Percentiles rank a stretch among this genome's conserved stretches.
phyloP scores from a whole-genome alignment of 148 eudicot species.

The Cornus controversa region DNA sequence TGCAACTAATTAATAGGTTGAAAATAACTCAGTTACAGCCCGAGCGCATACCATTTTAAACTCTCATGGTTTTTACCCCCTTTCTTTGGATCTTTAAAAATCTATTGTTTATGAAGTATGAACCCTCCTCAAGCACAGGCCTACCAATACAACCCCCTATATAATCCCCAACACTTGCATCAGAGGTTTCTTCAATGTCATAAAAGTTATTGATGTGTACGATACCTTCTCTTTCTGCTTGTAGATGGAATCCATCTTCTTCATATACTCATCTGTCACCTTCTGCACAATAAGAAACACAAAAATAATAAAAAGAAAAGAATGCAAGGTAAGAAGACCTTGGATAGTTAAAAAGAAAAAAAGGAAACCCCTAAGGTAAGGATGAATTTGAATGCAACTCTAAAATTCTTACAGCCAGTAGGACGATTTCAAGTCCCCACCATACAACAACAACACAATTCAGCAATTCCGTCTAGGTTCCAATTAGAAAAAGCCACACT shows the following conservation, averaged over 20 bases:
- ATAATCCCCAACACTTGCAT: not conserved
- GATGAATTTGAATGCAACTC: not conserved
- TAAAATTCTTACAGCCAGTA: not conserved
- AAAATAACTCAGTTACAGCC: no score
- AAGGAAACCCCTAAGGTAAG: not conserved
- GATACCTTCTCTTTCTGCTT: conserved; percentile 95
- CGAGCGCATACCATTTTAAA: not conserved
- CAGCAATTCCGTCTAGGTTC: not conserved
- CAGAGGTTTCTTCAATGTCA: not conserved
- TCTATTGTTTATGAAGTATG: not conserved
- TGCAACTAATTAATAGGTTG: no score
- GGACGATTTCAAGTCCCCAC: not conserved
- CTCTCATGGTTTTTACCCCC: not conserved
- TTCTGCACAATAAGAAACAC: conserved; percentile 48
- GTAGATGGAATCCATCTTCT: conserved; percentile 73
- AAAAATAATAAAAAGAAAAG: not conserved
- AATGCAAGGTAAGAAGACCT: not conserved
- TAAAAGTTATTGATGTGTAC: not conserved
- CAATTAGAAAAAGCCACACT: not conserved
- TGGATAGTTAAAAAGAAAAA: not conserved
- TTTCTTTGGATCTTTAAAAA: not conserved
- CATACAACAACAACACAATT: no score
- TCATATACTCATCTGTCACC: conserved; percentile 81
- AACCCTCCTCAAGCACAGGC: not conserved
- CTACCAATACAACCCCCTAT: not conserved